Evolutionary conservation across 1,284 basidiomycete genomes (phyloP).

Genomic region (Puccinia brachypodii): DNA sequence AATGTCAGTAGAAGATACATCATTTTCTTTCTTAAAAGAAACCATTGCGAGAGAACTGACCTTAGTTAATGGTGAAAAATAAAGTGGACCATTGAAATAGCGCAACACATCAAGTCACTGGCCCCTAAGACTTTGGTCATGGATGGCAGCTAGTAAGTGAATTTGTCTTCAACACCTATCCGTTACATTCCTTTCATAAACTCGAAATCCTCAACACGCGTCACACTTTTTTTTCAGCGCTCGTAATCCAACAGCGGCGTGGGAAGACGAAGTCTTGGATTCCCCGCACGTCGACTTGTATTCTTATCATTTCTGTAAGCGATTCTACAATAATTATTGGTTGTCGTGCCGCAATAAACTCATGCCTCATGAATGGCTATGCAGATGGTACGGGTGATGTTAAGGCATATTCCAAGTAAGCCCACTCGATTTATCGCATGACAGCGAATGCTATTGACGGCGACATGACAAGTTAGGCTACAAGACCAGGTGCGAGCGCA

Average conservation of each 20-base stretch:
- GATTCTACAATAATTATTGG: not conserved
- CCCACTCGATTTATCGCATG: not conserved
- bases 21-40: not conserved
- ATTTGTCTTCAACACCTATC: not conserved
- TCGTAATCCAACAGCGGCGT: slow-evolving; percentile 10
- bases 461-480: not conserved
- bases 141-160: slow-evolving; percentile 46
- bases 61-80: not conserved
- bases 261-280: slow-evolving; percentile 39
- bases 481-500: not conserved
- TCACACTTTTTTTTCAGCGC: not conserved
- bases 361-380: not conserved
- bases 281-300: slow-evolving; percentile 33
- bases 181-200: not conserved
- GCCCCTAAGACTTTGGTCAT: slow-evolving; percentile 46
- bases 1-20: not conserved
- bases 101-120: slow-evolving; percentile 36
- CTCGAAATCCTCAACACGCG: not conserved
- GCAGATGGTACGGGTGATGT: slow-evolving; percentile 41
- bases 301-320: slow-evolving; percentile 43
- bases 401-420: not conserved
- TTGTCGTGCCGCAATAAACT: not conserved
- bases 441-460: not conserved
- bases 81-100: slow-evolving; percentile 44
- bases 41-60: not conserved